phyloP scores from a whole-genome alignment of 2,329 filamentous ascomycete species.

The Colletotrichum melonis region DNA sequence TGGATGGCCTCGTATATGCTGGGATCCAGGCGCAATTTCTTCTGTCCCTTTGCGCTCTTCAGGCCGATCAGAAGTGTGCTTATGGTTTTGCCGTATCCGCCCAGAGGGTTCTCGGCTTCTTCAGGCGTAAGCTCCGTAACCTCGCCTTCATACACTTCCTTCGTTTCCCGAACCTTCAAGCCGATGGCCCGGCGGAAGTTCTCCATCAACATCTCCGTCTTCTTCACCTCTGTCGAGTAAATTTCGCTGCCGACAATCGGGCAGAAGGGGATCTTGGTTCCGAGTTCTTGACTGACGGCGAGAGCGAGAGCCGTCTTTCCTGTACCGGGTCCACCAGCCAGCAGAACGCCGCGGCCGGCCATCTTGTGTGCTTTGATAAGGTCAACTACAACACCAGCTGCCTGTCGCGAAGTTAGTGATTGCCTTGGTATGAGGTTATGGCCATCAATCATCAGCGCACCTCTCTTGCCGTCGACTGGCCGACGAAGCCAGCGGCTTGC shows the following conservation, averaged over 20 bases:
- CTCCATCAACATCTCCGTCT: conserved; percentile 99
- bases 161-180: conserved; percentile 96
- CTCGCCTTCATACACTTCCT: conserved; percentile 99
- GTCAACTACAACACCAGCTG: conserved; percentile 95
- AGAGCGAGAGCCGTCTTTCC: conserved; percentile 97
- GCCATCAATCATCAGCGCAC: conserved; percentile 57
- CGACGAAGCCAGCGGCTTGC: conserved; percentile 86
- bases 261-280: conserved; percentile 98
- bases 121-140: conserved; percentile 97
- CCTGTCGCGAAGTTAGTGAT: conserved; percentile 60
- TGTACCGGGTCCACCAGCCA: conserved; percentile 94
- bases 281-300: conserved; percentile 95
- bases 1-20: conserved; percentile 99
- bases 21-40: conserved; percentile 95
- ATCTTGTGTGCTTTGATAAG: conserved; percentile 97
- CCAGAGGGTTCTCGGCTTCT: conserved; percentile 96
- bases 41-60: conserved; percentile 95
- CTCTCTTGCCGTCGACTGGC: conserved; percentile 89
- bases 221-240: conserved; percentile 98
- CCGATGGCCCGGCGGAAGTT: conserved; percentile 98
- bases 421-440: not conserved
- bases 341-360: conserved; percentile 91
- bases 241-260: conserved; percentile 98
- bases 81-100: conserved; percentile 97
- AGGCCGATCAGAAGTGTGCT: conserved; percentile 93